A percentile compares a stretch with the other conserved stretches of the same genome.
phyloP scores from a whole-genome alignment of 2,329 filamentous ascomycete genomes.

The Mariannaea elegans region DNA sequence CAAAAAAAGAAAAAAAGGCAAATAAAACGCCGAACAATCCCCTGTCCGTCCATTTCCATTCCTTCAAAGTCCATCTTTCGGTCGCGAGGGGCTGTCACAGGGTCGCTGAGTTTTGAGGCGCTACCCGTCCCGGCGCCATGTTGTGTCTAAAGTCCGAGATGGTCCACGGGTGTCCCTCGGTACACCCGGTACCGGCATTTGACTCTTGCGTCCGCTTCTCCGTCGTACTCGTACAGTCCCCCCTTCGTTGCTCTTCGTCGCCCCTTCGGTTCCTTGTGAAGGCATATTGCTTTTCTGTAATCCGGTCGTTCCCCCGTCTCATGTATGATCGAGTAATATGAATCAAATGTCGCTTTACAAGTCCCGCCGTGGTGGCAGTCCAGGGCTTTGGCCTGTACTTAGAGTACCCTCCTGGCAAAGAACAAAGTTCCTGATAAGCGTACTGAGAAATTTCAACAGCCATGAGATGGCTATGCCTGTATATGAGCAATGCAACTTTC shows the following conservation, averaged over 20 bases:
- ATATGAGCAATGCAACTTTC: conserved; percentile 8
- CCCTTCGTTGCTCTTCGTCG: conserved; percentile 15
- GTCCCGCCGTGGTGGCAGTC: conserved; percentile 7
- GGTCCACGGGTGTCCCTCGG: conserved; percentile 1
- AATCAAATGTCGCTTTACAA: conserved; percentile 31
- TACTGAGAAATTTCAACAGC: conserved; percentile 10
- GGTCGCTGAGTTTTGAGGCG: conserved; percentile 13
- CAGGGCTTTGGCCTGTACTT: conserved; percentile 2
- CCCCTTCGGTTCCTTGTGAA: conserved; percentile 10
- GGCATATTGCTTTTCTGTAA: conserved; percentile 37
- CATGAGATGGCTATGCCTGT: conserved; percentile 1
- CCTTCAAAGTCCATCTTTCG: conserved; percentile 22
- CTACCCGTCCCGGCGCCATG: conserved; percentile 5
- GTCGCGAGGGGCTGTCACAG: conserved; percentile 29
- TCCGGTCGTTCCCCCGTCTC: conserved; percentile 16
- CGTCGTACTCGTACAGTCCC: conserved; percentile 19
- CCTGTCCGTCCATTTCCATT: conserved; percentile 26
- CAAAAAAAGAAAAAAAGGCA: conserved; percentile 14
- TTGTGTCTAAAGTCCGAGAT: not conserved
- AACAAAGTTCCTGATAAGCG: conserved; percentile 8
- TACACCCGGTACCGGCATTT: conserved; percentile 8
- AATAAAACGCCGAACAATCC: conserved; percentile 36
- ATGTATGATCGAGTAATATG: conserved; percentile 18
- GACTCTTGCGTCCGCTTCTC: conserved; percentile 2
- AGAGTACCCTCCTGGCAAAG: not conserved